Base-by-base conservation (phyloP, 179 eudicot genomes). In the Beta macrorhiza region DNA sequence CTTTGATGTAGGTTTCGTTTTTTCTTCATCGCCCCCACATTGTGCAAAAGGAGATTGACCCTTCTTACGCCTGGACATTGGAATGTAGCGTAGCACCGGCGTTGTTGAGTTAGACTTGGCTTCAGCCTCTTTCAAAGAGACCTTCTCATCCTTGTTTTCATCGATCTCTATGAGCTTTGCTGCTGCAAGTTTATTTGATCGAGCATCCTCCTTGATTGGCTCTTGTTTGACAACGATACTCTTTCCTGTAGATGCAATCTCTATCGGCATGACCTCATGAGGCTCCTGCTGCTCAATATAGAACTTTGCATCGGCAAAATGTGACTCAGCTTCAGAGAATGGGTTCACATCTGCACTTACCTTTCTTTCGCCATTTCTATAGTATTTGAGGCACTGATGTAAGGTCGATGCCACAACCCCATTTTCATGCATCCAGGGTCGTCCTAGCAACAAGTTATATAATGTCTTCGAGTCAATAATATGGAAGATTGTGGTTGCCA, bases 381-480 rank as follows among this genome's bases (percentile, higher is more conserved):
- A 78, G 6, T 67, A 78, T 11, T 78, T 78, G 51, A 75, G 52
- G 32, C 20, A 58, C 37, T 75, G 67, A n/a, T 44, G 51, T 1
- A 75, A 11, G 0, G 72, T 64, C 11, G 80, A 51, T 13, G 73
- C 80, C 14, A 77, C 72, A 0, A 65, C 80, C 4, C 25, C 58
- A 49, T 76, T 76, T 6, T 77, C 61, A 7, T 77, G 80, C 45
- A 45, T 77, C 45, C 80, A 77, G 12, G 80, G 80, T 49, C 72
- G 11, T 0, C 61, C 72, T 14, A 77, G 37, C 13, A 76, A 20
- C 12, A 76, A 29, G 32, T 29, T 29, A 29, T 29, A 29, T 19
- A 70, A 76, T 7, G 71, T 62, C 42, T 47, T 76, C 1, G 45
- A 78, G 42, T 68, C 81, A 17, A 67, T 68, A 12, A 78, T 32